phyloP scores from a whole-genome alignment of 2,329 filamentous ascomycete genomes.

The Sordariomycetes sp. region DNA sequence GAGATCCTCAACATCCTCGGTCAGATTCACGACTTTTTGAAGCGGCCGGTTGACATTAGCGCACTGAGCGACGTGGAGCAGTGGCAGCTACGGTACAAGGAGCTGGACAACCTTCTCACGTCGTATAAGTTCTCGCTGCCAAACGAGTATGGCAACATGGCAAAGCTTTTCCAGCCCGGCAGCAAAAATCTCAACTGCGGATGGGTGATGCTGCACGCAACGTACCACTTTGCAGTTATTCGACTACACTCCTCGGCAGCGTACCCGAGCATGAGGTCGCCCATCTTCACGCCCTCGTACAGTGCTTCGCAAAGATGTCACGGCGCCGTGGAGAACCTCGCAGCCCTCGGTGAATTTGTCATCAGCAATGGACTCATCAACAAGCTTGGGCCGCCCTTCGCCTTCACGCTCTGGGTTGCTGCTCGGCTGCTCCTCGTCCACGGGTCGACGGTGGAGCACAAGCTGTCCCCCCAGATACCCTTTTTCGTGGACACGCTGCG shows the following conservation, averaged over 20 bases:
- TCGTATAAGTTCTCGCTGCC: constrained; percentile 80
- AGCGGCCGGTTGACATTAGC: constrained; percentile 81
- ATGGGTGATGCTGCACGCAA: constrained; percentile 86
- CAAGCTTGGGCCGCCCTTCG: constrained; percentile 82
- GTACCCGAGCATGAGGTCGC: constrained; percentile 80
- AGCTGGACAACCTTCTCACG: constrained; percentile 70
- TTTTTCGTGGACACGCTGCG: constrained; percentile 76
- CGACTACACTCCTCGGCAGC: constrained; percentile 86
- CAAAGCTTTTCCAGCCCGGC: constrained; percentile 63
- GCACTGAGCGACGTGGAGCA: constrained; percentile 75
- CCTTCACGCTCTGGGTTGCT: constrained; percentile 87
- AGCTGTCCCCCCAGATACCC: constrained; percentile 67
- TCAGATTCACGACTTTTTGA: constrained; percentile 80
- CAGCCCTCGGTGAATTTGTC: constrained; percentile 69
- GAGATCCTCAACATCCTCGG: constrained; percentile 83
- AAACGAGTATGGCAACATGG: constrained; percentile 75
- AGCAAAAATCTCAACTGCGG: constrained; percentile 67
- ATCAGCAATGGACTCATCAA: constrained; percentile 64
- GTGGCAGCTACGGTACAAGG: constrained; percentile 82
- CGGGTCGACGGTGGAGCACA: constrained; percentile 80
- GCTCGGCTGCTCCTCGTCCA: constrained; percentile 82
- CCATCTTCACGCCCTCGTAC: constrained; percentile 83
- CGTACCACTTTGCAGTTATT: constrained; percentile 84
- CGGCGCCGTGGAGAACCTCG: constrained; percentile 73
- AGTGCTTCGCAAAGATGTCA: constrained; percentile 78